Evolutionary conservation across 352 stramenopile species (phyloP), one percentile per base, ranked within the genome.

Genomic region (Pythium rishiriense): DNA sequence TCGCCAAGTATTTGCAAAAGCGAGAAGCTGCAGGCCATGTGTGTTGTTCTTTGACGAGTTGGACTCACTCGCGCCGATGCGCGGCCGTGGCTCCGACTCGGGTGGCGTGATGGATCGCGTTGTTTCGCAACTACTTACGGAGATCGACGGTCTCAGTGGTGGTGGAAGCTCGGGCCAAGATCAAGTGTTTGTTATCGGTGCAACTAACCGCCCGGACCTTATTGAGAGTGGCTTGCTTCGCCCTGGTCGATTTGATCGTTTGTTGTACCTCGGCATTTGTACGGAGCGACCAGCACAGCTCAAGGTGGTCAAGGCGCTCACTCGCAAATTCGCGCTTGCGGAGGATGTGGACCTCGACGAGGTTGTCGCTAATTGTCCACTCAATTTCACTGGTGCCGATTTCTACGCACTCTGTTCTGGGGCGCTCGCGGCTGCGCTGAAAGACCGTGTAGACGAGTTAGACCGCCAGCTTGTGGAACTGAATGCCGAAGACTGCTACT

Each of bases 181-280:
- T 58, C 83, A 94, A 66, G 85, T 99, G 28, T 98, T 98, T 82
- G 93, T 98, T 0, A 97, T 99, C 53, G 96, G 91, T 28, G 96
- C 97, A 4, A 99, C 97, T 6, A 99, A 99, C 74, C 93, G 96
- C 9, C 97, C 97, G 3, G 97, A 99, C 60, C 69, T 99, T 24
- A 78, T 99, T n/a, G 97, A 99, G 76, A 93, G 88, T 14, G 87
- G 90, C 11, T 70, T 99, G 58, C 70, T 99, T 29, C 91, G 97
- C 22, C 96, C 97, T 4, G 97, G 97, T 17, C 87, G 97, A 43
- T 93, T 95, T 49, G 86, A 95, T 46, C 78, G 86, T 12, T 64
- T 95, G 65, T 55, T 95, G 21, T 95, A 95, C 39, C 69, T 95
- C 15, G 86, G 86, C 31, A 93, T 95, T 66, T 92, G 84, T 66